These are phyloP conservation scores for Exophiala lecanii-corni DNA, from an alignment of 2,329 filamentous ascomycete species.

Conservation along the genomic window DNA sequence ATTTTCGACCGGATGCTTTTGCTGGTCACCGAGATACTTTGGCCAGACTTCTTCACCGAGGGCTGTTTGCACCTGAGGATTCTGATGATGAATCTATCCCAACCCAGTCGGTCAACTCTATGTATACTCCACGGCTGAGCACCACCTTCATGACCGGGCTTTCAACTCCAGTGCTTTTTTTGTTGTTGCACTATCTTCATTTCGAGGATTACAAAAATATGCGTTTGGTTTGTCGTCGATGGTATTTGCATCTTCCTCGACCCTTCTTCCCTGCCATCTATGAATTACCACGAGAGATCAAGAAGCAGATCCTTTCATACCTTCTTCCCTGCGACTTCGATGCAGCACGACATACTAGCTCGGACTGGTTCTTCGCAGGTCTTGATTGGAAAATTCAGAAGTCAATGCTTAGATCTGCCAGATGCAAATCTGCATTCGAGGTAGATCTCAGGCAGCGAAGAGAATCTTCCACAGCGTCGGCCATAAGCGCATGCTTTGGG, in stretches of 20 bases:
- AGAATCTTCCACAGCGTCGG: no score
- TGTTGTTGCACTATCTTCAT: slow-evolving; percentile 15
- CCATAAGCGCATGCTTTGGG: no score
- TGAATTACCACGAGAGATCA: slow-evolving; percentile 43
- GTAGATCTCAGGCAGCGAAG: slow-evolving; percentile 3
- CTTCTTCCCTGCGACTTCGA: slow-evolving; percentile 53
- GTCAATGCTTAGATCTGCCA: slow-evolving; percentile 50
- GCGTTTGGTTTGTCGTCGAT: slow-evolving; percentile 22
- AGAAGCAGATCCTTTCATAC: slow-evolving; percentile 45
- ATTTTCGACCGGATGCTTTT: slow-evolving; percentile 19
- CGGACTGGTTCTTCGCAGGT: slow-evolving; percentile 55
- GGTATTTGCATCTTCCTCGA: slow-evolving; percentile 16
- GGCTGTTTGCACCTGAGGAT: neutral
- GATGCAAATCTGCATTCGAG: slow-evolving; percentile 31
- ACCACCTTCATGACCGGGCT: slow-evolving; percentile 3
- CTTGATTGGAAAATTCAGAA: slow-evolving; percentile 49
- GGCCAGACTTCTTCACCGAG: slow-evolving; percentile 15
- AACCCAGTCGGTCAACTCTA: neutral
- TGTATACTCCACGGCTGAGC: slow-evolving; percentile 2
- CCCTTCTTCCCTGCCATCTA: slow-evolving; percentile 17
- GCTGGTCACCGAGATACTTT: slow-evolving; percentile 26
- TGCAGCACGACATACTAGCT: slow-evolving; percentile 56
- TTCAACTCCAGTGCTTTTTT: slow-evolving; percentile 13
- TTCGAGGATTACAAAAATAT: slow-evolving; percentile 21
- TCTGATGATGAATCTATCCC: no score